Evolutionary conservation across 257 asterid species (phyloP), one percentile per base, ranked within the genome.

Genomic region (Eucommia ulmoides): DNA sequence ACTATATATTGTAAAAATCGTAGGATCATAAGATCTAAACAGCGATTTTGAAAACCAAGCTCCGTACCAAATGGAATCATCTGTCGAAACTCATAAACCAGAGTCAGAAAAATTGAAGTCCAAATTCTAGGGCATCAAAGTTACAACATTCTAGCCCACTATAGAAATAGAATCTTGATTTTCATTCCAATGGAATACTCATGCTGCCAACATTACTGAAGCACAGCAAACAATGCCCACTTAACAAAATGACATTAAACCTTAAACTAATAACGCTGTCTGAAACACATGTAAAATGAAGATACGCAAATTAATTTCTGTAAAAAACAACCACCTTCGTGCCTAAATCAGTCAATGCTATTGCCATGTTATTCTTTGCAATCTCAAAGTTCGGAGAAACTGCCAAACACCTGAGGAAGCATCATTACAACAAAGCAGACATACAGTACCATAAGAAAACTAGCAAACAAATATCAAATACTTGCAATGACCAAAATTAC

Each of bases 381-480:
- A 91, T 91, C 87, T 91, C 97, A 69, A 91, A 91, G 71, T 91
- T 91, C 11, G 95, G 99, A 59, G 97, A 91, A 62, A 91, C 99
- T 22, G 94, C 70, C 64, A 91, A 69, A 68, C 99, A 91, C 84
- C 99, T 91, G 80, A 46, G 60, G 52, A 55, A 22, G 35, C 54
- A 56, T 35, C 51, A 26, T 51, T 42, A 8, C 48, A 42, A 42
- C 48, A 16, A 42, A 42, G 48, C 2, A 16, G 8, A 35, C 15
- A 35, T 15, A 3, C 20, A 42, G n/a, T 16, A 18, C n/a, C 20
- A 15, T 10, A 10, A 16, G 48, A 42, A 42, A 16, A 3, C 20
- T 42, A 16, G 9, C 19, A 42, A 18, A 6, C 48, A 35, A 35
- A 3, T 35, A 35, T 17, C 44, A 35, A 35, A 35, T 17, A 35